Evolutionary conservation across 768 basidiomycete species (phyloP).

Genomic region (Tephrocybe sp.): DNA sequence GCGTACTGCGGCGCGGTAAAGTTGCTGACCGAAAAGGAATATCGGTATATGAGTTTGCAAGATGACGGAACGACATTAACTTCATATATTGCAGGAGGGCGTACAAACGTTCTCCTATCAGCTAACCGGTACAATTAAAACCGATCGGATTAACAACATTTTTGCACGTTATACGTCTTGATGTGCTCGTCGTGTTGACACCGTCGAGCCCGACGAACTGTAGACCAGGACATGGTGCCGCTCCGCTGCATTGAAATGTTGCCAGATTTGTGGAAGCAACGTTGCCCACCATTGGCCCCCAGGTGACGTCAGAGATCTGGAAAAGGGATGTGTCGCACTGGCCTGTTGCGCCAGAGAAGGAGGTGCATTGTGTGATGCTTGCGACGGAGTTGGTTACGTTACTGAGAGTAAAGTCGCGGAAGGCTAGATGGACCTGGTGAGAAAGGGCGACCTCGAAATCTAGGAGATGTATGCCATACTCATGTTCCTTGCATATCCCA

Average conservation of each 20-base stretch:
- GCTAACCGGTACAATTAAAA: conserved; percentile 21
- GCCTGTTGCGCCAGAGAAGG: conserved; percentile 30
- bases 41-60: neutral
- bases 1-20: too few relatives aligned
- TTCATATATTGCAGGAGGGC: neutral
- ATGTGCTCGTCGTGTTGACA: conserved; percentile 13
- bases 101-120: neutral
- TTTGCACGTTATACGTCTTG: conserved; percentile 18
- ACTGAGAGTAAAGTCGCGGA: conserved; percentile 23
- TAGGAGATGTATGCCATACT: conserved; percentile 10
- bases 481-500: conserved; percentile 28
- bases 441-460: neutral
- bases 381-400: conserved; percentile 21
- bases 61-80: neutral
- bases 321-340: conserved; percentile 33
- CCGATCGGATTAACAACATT: conserved; percentile 22
- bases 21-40: too few relatives aligned
- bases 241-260: conserved; percentile 30
- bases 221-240: conserved; percentile 27
- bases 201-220: conserved; percentile 20
- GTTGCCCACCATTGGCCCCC: conserved; percentile 26
- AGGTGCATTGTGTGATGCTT: conserved; percentile 28
- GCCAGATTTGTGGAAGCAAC: conserved; percentile 22
- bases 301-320: conserved; percentile 30
- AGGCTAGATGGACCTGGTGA: conserved; percentile 14